These are phyloP conservation scores for Mrakia frigida DNA, from an alignment of 768 basidiomycete species.

Conservation along the genomic window DNA sequence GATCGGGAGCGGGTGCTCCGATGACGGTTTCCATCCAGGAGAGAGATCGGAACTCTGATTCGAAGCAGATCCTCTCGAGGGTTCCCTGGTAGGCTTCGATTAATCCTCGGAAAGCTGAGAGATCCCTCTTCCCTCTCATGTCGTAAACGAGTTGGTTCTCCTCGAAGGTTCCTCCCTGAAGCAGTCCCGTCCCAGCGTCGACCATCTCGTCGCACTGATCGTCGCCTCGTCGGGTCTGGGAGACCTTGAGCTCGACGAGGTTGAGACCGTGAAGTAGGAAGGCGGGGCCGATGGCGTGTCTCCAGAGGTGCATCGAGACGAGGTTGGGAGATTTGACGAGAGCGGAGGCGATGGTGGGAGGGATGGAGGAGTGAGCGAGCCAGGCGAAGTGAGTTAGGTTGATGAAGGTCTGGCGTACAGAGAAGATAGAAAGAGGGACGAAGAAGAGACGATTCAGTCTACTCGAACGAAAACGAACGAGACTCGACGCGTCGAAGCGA, in stretches of 20 bases:
- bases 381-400: conserved; percentile 2
- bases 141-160: neutral
- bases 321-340: neutral
- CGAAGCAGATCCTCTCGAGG: neutral
- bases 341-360: neutral
- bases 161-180: neutral
- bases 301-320: neutral
- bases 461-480: neutral
- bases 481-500: neutral
- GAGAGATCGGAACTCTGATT: neutral
- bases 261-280: neutral
- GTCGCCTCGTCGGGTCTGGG: neutral
- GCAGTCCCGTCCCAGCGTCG: neutral
- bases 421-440: neutral
- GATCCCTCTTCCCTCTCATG: neutral
- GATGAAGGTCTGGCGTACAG: neutral
- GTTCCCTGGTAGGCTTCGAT: neutral
- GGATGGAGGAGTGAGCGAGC: neutral
- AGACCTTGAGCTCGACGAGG: neutral
- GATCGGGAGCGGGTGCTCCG: neutral
- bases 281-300: neutral
- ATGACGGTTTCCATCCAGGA: conserved; percentile 1
- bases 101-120: neutral
- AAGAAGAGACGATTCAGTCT: neutral
- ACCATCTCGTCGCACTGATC: neutral